These are phyloP conservation scores for Tetrahymena borealis DNA, from an alignment of 73 alveolate species.

Conservation along the genomic window DNA sequence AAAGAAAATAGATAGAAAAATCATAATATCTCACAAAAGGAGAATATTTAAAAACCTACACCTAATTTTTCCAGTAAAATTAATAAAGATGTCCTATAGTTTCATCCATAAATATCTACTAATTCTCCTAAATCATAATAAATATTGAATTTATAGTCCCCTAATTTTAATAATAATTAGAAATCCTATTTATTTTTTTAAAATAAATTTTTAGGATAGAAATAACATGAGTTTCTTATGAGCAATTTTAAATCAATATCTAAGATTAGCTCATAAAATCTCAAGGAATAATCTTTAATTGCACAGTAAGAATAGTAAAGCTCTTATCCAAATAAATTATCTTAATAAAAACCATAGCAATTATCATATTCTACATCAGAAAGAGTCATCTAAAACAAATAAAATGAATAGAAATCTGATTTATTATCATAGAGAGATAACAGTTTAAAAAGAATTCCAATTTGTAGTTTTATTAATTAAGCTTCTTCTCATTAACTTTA, in stretches of 20 bases:
- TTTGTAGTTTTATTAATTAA: not conserved
- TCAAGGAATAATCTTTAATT: not conserved
- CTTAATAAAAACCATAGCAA: not conserved
- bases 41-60: not conserved
- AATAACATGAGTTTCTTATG: not conserved
- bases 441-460: not conserved
- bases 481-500: not conserved
- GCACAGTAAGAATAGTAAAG: not conserved
- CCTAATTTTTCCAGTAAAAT: not conserved
- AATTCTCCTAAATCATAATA: not conserved
- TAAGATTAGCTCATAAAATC: not conserved
- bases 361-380: not conserved
- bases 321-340: not conserved
- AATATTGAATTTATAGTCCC: not conserved
- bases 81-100: not conserved
- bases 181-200: not conserved
- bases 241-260: not conserved
- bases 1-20: not conserved
- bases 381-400: not conserved
- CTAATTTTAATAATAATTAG: not conserved
- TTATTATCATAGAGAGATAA: not conserved
- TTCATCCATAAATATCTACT: not conserved
- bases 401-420: not conserved
- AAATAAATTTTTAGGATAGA: not conserved
- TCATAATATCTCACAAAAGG: not conserved